These are phyloP conservation scores for Apostasia shenzhenica DNA, from an alignment of 106 monocot species.

Conservation along the genomic window DNA sequence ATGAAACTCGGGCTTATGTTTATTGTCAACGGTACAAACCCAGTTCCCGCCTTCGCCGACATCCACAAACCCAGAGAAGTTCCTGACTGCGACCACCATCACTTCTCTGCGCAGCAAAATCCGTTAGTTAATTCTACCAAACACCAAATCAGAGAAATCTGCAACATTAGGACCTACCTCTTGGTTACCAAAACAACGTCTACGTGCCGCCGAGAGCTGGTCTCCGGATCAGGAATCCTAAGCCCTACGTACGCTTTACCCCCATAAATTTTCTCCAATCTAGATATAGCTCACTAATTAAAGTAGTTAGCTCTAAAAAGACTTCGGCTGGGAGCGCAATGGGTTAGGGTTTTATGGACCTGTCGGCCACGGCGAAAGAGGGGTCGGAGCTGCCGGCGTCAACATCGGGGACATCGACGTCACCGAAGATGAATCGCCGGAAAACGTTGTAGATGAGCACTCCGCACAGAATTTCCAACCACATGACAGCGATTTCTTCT, in stretches of 20 bases:
- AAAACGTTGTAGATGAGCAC: constrained; percentile 61
- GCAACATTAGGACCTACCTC: constrained; percentile 16
- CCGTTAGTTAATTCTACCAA: not conserved
- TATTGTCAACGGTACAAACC: constrained; percentile 44
- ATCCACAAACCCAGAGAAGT: constrained; percentile 52
- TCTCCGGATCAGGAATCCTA: constrained; percentile 81
- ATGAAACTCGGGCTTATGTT: constrained; percentile 25
- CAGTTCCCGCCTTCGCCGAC: constrained; percentile 60
- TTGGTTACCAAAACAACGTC: constrained; percentile 73
- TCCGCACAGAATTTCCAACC: constrained; percentile 72
- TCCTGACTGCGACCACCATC: constrained; percentile 72
- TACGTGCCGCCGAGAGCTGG: constrained; percentile 50
- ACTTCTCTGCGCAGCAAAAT: constrained; percentile 43
- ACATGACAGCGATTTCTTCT: constrained; percentile 29
- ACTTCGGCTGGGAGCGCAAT: not conserved
- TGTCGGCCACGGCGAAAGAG: constrained; percentile 58
- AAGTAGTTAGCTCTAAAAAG: not conserved
- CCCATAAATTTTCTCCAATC: constrained; percentile 72
- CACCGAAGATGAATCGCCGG: constrained; percentile 26
- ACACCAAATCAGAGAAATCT: not conserved
- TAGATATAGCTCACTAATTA: constrained; percentile 5
- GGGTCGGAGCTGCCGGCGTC: constrained; percentile 45
- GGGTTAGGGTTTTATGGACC: constrained; percentile 29
- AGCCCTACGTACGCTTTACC: constrained; percentile 86
- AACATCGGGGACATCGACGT: constrained; percentile 28